Percentiles rank a stretch among this genome's conserved stretches.
These are phyloP conservation scores for Phanerodontia chrysosporium DNA, from an alignment of 768 basidiomycete species.

Conservation along the genomic window DNA sequence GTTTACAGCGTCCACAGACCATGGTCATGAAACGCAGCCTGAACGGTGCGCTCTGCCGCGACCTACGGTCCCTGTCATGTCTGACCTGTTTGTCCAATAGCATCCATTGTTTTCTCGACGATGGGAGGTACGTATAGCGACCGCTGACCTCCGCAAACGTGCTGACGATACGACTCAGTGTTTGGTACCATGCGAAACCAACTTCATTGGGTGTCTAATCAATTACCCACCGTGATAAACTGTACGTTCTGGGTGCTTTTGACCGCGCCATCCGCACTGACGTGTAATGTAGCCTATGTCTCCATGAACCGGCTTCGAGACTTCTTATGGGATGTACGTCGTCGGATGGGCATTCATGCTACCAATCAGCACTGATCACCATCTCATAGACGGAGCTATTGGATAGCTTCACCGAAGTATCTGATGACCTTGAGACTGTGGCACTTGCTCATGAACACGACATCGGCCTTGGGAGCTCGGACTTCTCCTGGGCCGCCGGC, in stretches of 20 bases:
- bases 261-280: no score
- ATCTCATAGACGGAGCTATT: slow-evolving; percentile 25
- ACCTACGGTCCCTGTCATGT: no score
- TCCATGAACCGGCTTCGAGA: slow-evolving; percentile 5
- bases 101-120: slow-evolving; percentile 12
- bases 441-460: not conserved
- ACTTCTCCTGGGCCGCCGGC: slow-evolving; percentile 25
- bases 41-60: no score
- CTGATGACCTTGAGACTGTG: slow-evolving; percentile 6
- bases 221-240: not conserved
- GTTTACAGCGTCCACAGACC: no score
- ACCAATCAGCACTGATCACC: not conserved
- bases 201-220: not conserved
- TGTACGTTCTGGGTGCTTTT: not conserved
- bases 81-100: no score
- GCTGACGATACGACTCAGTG: not conserved
- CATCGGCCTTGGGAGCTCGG: slow-evolving; percentile 24
- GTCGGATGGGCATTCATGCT: not conserved
- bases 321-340: not conserved
- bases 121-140: slow-evolving; percentile 18
- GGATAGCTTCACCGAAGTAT: slow-evolving; percentile 21
- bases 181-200: not conserved
- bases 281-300: not conserved
- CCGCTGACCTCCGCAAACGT: not conserved
- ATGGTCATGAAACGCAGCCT: slow-evolving; percentile 32